Evolutionary conservation across 768 basidiomycete genomes (phyloP).

Genomic region (Sistotremastrum suecicum): DNA sequence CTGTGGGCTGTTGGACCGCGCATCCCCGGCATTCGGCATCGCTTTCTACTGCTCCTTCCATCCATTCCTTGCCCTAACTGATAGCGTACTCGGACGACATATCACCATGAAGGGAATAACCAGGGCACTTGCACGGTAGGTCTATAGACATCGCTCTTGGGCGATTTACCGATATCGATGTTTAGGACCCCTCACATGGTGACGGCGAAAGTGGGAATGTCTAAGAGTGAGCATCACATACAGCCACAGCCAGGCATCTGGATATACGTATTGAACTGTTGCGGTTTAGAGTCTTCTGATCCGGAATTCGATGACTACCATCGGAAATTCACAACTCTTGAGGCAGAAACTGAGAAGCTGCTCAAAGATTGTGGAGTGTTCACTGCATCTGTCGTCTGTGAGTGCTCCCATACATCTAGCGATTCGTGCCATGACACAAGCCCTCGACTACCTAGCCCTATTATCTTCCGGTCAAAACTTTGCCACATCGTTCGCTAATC

Average conservation of each 20-base stretch:
- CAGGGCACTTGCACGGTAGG: constrained; percentile 65
- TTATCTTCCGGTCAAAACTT: constrained; percentile 53
- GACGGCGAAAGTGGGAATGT: constrained; percentile 76
- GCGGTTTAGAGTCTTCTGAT: constrained; percentile 55
- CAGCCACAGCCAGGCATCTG: constrained; percentile 1
- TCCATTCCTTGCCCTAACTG: no score
- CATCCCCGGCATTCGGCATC: no score
- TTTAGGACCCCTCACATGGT: constrained; percentile 84
- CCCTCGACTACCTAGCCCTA: constrained; percentile 31
- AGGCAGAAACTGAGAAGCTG: constrained; percentile 75
- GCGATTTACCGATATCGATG: not conserved
- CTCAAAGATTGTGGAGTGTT: constrained; percentile 86
- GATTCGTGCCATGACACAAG: not conserved
- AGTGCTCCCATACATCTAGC: constrained; percentile 13
- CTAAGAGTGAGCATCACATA: constrained; percentile 58
- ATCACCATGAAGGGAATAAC: constrained; percentile 68
- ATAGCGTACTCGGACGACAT: no score
- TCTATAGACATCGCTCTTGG: not conserved
- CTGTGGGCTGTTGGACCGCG: no score
- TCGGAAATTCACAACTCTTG: constrained; percentile 62
- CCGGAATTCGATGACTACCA: constrained; percentile 84
- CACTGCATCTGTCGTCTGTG: constrained; percentile 67
- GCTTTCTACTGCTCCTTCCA: no score
- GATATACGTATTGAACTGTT: constrained; percentile 2
- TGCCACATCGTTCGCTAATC: constrained; percentile 43